Percentiles rank a stretch among this genome's conserved stretches.
phyloP scores from a whole-genome alignment of 192 early-diverging fungal genomes.

The Coemansia sp. region DNA sequence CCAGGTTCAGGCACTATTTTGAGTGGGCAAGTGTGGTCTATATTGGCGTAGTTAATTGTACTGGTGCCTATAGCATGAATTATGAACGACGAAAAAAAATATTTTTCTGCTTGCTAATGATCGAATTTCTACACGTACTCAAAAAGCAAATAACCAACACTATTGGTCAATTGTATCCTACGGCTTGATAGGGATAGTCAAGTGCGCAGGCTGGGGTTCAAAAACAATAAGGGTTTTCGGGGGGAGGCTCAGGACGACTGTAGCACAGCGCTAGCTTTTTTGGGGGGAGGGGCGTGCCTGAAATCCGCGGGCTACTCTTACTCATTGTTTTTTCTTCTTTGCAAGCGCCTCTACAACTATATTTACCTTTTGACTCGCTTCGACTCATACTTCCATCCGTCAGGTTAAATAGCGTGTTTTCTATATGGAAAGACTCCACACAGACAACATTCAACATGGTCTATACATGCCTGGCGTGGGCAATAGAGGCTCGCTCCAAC shows the following conservation, averaged over 20 bases:
- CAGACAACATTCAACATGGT: neutral
- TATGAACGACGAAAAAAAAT: neutral
- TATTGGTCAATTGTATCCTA: neutral
- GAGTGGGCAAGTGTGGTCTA: neutral
- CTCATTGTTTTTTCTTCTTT: neutral
- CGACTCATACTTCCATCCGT: conserved; percentile 1
- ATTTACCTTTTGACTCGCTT: neutral
- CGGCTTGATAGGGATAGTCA: conserved; percentile 1
- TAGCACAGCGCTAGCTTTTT: neutral
- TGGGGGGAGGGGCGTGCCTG: neutral
- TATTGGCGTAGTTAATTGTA: neutral
- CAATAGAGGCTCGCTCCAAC: neutral
- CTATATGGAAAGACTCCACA: neutral
- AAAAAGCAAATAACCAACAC: neutral
- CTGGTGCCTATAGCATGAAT: neutral
- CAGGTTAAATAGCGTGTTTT: neutral
- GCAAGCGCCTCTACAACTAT: neutral
- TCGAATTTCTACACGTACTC: conserved; percentile 7
- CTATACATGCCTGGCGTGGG: neutral
- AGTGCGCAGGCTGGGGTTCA: neutral
- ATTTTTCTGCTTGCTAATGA: neutral
- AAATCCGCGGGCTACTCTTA: conserved; percentile 4
- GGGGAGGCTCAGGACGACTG: conserved; percentile 1
- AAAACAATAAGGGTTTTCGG: neutral
- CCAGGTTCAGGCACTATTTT: neutral